phyloP scores from a whole-genome alignment of 805 yeast species.

The Ogataea nonfermentans region DNA sequence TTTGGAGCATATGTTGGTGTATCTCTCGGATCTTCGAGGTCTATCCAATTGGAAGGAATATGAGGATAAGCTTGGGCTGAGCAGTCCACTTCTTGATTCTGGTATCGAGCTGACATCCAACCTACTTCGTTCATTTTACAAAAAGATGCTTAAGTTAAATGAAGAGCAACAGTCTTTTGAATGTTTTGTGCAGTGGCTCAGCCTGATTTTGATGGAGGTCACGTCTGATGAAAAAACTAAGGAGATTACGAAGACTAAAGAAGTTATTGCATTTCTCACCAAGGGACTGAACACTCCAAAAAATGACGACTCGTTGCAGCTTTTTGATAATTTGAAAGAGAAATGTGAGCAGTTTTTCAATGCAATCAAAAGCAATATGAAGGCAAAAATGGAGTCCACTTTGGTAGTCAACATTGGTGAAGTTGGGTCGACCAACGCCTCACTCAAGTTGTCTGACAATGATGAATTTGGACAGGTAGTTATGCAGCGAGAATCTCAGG shows the following conservation, averaged over 20 bases:
- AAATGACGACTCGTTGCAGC: slow-evolving; percentile 4
- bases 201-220: slow-evolving; percentile 36
- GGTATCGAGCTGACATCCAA: slow-evolving; percentile 21
- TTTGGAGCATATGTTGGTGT: slow-evolving; percentile 51
- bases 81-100: slow-evolving; percentile 15
- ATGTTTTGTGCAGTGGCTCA: slow-evolving; percentile 45
- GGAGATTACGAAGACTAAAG: slow-evolving; percentile 24
- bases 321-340: slow-evolving; percentile 14
- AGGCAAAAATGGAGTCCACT: slow-evolving; percentile 14
- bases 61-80: slow-evolving; percentile 20
- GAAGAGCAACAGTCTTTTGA: slow-evolving; percentile 46
- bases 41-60: slow-evolving; percentile 38
- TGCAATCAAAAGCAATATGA: slow-evolving; percentile 24
- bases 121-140: slow-evolving; percentile 36
- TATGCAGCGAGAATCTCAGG: slow-evolving; percentile 10
- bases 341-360: slow-evolving; percentile 17
- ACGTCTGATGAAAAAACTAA: slow-evolving; percentile 37
- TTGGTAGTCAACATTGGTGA: slow-evolving; percentile 15
- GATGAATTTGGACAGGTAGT: slow-evolving; percentile 11
- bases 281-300: slow-evolving; percentile 16
- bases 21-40: slow-evolving; percentile 43
- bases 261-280: slow-evolving; percentile 34
- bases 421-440: slow-evolving; percentile 14
- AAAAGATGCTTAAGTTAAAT: slow-evolving; percentile 42
- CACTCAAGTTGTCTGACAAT: slow-evolving; percentile 3